phyloP scores from a whole-genome alignment of 2,329 filamentous ascomycete species.

The Pseudogymnoascus sp. region DNA sequence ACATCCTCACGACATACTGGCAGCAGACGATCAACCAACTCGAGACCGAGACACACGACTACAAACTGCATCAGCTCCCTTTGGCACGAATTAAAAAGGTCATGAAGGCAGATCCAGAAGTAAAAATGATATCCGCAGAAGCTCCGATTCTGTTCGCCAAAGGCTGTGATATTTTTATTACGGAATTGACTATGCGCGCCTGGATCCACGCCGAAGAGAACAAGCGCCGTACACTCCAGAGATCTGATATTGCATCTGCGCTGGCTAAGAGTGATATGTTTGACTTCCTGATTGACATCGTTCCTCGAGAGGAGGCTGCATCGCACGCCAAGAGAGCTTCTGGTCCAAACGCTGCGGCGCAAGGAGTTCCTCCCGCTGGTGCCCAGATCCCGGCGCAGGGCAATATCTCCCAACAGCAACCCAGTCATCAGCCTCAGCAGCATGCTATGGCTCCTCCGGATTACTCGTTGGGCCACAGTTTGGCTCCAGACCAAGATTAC shows the following conservation, averaged over 20 bases:
- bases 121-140: constrained; percentile 99
- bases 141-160: constrained; percentile 97
- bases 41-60: constrained; percentile 92
- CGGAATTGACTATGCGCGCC: constrained; percentile 95
- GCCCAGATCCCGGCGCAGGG: constrained; percentile 46
- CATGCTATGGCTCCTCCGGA: constrained; percentile 55
- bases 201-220: constrained; percentile 99
- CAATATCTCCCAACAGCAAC: constrained; percentile 41
- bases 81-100: constrained; percentile 99
- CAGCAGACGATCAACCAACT: constrained; percentile 96
- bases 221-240: constrained; percentile 89
- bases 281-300: constrained; percentile 98
- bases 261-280: constrained; percentile 99
- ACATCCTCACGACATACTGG: constrained; percentile 98
- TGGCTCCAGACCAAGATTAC: constrained; percentile 70
- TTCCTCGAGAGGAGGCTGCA: constrained; percentile 87
- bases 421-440: constrained; percentile 48
- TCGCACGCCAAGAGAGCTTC: constrained; percentile 72
- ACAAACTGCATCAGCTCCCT: constrained; percentile 95
- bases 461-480: constrained; percentile 57
- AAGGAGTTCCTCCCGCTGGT: constrained; percentile 42
- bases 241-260: constrained; percentile 92
- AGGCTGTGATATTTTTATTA: constrained; percentile 98
- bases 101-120: constrained; percentile 98
- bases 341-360: constrained; percentile 38